A percentile compares a stretch with the other conserved stretches of the same genome.
Conservation (phyloP, 176 grass and related monocot species). For the Canna indica region DNA sequence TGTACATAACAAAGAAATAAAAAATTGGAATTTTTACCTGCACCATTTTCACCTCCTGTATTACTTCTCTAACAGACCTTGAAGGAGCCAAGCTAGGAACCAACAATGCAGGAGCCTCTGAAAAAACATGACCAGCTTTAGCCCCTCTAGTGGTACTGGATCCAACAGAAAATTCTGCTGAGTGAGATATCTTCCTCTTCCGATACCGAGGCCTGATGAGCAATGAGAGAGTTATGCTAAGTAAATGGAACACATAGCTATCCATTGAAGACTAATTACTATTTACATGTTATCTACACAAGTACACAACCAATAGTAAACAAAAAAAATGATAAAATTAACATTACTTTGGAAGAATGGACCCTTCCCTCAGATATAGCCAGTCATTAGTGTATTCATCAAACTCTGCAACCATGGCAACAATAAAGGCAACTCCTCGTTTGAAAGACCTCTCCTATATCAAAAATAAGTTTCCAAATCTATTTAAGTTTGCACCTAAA, state of each 20-base stretch:
- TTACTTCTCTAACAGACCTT: constrained; percentile 68
- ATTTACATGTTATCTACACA: background rate
- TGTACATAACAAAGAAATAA: background rate
- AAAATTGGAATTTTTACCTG: constrained; percentile 47
- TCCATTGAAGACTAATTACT: background rate
- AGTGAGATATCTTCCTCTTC: constrained; percentile 49
- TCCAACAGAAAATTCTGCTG: constrained; percentile 52
- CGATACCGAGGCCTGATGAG: constrained; percentile 56
- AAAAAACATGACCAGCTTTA: constrained; percentile 28
- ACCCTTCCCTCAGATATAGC: constrained; percentile 87
- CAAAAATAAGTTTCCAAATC: background rate
- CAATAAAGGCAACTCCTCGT: constrained; percentile 64
- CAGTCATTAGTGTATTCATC: constrained; percentile 97
- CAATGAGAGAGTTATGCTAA: background rate
- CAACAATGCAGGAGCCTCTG: constrained; percentile 58
- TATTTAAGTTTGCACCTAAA: background rate
- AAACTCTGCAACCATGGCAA: constrained; percentile 84
- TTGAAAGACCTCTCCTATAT: constrained; percentile 64
- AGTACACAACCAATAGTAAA: background rate
- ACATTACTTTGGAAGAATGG: constrained; percentile 68
- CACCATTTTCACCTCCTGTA: constrained; percentile 96
- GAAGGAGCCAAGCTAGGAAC: constrained; percentile 77
- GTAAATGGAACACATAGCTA: background rate
- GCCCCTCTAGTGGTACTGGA: constrained; percentile 40
- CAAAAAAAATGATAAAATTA: constrained; percentile 1